Conservation (phyloP, 352 stramenopile species). For the Phytophthora aleatoria region DNA sequence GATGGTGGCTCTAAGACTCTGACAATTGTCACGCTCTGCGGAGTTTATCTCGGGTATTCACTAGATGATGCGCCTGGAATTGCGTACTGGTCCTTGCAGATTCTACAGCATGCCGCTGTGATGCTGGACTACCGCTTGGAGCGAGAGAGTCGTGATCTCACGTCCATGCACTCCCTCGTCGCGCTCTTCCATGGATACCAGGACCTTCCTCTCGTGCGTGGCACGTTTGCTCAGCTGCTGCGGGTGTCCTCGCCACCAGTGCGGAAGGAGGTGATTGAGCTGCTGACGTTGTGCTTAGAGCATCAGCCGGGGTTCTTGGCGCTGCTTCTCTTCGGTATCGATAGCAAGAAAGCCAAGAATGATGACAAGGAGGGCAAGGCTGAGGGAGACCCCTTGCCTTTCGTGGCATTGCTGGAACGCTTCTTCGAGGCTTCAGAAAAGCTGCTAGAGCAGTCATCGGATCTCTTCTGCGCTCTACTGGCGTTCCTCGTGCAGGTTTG, state of each 20-base stretch:
- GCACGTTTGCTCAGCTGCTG: constrained; percentile 46
- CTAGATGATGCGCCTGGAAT: constrained; percentile 42
- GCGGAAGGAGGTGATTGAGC: constrained; percentile 51
- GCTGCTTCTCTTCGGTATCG: constrained; percentile 48
- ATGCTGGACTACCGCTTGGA: constrained; percentile 33
- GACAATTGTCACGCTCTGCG: constrained; percentile 60
- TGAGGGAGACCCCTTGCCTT: constrained; percentile 28
- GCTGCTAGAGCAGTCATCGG: constrained; percentile 57
- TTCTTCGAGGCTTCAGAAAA: constrained; percentile 66
- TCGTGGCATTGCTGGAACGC: constrained; percentile 50
- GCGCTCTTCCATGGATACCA: constrained; percentile 52
- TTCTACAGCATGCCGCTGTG: constrained; percentile 54
- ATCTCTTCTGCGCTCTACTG: constrained; percentile 63
- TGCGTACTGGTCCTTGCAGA: constrained; percentile 51
- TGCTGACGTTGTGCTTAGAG: constrained; percentile 60
- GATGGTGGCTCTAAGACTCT: constrained; percentile 44
- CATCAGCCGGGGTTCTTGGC: constrained; percentile 69
- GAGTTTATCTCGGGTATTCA: constrained; percentile 57
- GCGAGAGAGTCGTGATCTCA: constrained; percentile 17
- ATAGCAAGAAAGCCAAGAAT: constrained; percentile 12
- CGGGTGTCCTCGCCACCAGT: constrained; percentile 29
- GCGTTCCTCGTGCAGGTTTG: constrained; percentile 64
- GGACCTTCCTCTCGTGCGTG: constrained; percentile 47
- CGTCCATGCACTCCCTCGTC: constrained; percentile 52
- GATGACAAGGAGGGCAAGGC: constrained; percentile 25